phyloP scores from a whole-genome alignment of 257 asterid species.

The Lycium barbarum region DNA sequence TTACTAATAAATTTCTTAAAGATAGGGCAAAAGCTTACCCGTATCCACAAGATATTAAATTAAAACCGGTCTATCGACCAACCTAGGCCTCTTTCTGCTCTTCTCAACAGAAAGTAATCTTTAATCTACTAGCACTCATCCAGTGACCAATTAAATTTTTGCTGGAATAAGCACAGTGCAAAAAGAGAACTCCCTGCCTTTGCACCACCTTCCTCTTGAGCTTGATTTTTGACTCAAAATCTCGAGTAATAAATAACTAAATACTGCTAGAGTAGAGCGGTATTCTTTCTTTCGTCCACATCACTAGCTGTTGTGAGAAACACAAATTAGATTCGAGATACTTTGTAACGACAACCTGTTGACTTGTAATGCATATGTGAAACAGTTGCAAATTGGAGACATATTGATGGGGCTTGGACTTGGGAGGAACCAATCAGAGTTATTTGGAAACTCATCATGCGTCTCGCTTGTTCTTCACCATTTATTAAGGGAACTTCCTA shows the following conservation, averaged over 20 bases:
- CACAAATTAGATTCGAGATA: background rate
- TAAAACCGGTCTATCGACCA: background rate
- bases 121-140: background rate
- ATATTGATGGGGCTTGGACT: constrained; percentile 73
- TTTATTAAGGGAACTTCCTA: constrained; percentile 78
- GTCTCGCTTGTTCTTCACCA: constrained; percentile 73
- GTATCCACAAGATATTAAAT: background rate
- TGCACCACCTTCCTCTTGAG: background rate
- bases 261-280: constrained; percentile 12
- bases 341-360: constrained; percentile 25
- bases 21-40: background rate
- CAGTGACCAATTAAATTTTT: background rate
- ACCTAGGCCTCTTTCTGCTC: constrained; percentile 13
- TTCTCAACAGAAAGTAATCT: constrained; percentile 17
- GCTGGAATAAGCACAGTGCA: background rate
- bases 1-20: background rate
- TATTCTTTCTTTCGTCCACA: constrained; percentile 24
- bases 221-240: constrained; percentile 15
- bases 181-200: constrained; percentile 12
- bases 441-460: constrained; percentile 57
- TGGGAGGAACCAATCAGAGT: constrained; percentile 53
- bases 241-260: constrained; percentile 4
- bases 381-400: constrained; percentile 55
- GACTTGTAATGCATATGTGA: constrained; percentile 29
- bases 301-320: background rate